phyloP scores from a whole-genome alignment of 139 green algal species.

The Gonium pectorale region DNA sequence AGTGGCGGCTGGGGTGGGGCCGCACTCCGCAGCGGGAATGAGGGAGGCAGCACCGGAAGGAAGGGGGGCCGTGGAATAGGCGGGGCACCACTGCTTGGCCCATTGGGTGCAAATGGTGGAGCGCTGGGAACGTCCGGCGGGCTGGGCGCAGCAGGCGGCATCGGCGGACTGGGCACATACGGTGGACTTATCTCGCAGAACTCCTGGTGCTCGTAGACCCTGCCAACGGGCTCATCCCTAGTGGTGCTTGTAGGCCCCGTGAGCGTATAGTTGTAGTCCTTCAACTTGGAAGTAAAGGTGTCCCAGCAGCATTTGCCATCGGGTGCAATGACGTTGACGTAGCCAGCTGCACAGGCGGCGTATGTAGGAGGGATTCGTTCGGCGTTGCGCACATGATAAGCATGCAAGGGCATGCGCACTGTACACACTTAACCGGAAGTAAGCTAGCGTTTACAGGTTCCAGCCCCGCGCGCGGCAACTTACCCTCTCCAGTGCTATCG shows the following conservation, averaged over 20 bases:
- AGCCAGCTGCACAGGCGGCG: not conserved
- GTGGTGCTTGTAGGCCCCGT: not conserved
- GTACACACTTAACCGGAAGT: not conserved
- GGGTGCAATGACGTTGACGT: conserved; percentile 11
- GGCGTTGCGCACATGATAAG: not conserved
- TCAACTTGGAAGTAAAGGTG: not conserved
- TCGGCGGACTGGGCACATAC: not conserved
- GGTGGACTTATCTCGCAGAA: not conserved
- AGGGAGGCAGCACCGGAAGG: too few relatives aligned
- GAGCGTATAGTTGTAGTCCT: not conserved
- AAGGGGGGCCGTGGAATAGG: too few relatives aligned
- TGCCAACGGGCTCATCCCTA: not conserved
- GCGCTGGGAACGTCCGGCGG: too few relatives aligned
- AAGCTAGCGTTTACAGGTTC: too few relatives aligned
- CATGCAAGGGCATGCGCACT: not conserved
- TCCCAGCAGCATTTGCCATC: conserved; percentile 4
- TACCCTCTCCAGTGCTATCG: not conserved
- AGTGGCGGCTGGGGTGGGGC: too few relatives aligned
- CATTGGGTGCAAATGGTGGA: too few relatives aligned
- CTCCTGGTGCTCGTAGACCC: not conserved
- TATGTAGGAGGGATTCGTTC: not conserved
- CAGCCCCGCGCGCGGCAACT: not conserved
- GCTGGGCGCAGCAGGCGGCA: not conserved
- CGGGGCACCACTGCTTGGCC: too few relatives aligned
- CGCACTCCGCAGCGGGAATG: too few relatives aligned